Base-by-base conservation (phyloP, 495 filamentous ascomycete genomes). In the Aeminium ludgeri region DNA sequence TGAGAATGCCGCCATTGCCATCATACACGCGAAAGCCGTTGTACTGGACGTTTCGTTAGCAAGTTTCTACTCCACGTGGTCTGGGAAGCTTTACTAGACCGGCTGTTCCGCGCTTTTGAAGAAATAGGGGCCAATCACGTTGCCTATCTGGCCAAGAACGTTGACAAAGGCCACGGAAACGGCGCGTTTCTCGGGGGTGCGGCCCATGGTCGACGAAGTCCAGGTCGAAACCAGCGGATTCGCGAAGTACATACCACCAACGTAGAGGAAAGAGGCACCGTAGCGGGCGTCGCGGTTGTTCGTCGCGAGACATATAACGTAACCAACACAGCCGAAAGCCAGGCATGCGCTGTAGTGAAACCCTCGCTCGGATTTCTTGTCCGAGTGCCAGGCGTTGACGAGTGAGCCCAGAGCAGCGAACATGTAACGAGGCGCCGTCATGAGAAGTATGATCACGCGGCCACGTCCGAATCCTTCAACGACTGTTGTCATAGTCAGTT, bases 371-470 rank as follows among this genome's bases (percentile, higher is more conserved):
- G 3, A 5, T 4, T 28, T 23, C 30, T 16, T 34, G 16, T 20
- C 30, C 3, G 15, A 20, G 10, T 42, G 40, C 40, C 30, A 42
- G 12, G 13, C 16, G 17, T 20, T 19, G 28, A 35, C 16, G 30
- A 42, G 28, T 20, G 40, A 17, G 6, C 28, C 28, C 13, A 42
- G 11, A 10, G 28, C 15, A 19, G 20, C 37, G 33, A 44, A 34
- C 2, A 44, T 10, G 34, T 44, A 44, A 2, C 17, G 34, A 2
- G 41, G 41, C 10, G 41, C 41, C n/a, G 41, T 44, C 34, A 44
- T 34, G 2, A 44, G 40, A 3, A 42, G 40, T 10, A 28, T 34
- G 15, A 13, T 13, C 10, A 42, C 28, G 3, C 16, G 23, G 10
- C 17, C 17, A 28, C 34, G 34, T 5, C 40, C 40, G 17, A 42